These are phyloP conservation scores for Spirogloea muscicola DNA, from an alignment of 139 green algal genomes.

Conservation along the genomic window DNA sequence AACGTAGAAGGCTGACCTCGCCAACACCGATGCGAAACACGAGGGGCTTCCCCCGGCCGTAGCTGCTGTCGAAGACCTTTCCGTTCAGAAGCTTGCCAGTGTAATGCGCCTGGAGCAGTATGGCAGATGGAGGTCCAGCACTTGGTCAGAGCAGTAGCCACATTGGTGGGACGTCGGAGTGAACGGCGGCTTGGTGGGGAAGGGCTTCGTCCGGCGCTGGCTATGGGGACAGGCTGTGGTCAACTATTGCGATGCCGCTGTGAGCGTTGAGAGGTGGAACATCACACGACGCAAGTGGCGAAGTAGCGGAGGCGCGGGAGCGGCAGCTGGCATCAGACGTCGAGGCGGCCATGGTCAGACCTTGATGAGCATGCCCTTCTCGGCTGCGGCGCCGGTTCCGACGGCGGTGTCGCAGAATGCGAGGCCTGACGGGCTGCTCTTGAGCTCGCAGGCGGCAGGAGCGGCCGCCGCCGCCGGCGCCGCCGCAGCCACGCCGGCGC, in stretches of 20 bases:
- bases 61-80: constrained; percentile 50
- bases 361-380: constrained; percentile 45
- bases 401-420: constrained; percentile 17
- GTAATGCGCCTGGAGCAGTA: constrained; percentile 46
- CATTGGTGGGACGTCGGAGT: too few relatives aligned
- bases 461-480: background rate
- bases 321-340: background rate
- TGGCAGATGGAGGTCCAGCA: too few relatives aligned
- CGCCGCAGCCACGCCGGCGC: too few relatives aligned
- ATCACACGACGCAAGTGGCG: background rate
- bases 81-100: constrained; percentile 43
- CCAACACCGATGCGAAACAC: constrained; percentile 41
- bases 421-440: background rate
- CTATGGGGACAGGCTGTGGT: too few relatives aligned
- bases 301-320: background rate
- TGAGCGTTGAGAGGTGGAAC: too few relatives aligned
- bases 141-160: too few relatives aligned
- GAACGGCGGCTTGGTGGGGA: too few relatives aligned
- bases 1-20: constrained; percentile 31
- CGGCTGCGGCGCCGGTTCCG: constrained; percentile 2
- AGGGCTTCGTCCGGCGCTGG: too few relatives aligned
- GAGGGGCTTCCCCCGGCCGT: constrained; percentile 40
- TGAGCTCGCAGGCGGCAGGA: constrained; percentile 17
- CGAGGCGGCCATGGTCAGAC: background rate
- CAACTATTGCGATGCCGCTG: too few relatives aligned